phyloP scores from a whole-genome alignment of 345 rosid species.

The Populus tremula region DNA sequence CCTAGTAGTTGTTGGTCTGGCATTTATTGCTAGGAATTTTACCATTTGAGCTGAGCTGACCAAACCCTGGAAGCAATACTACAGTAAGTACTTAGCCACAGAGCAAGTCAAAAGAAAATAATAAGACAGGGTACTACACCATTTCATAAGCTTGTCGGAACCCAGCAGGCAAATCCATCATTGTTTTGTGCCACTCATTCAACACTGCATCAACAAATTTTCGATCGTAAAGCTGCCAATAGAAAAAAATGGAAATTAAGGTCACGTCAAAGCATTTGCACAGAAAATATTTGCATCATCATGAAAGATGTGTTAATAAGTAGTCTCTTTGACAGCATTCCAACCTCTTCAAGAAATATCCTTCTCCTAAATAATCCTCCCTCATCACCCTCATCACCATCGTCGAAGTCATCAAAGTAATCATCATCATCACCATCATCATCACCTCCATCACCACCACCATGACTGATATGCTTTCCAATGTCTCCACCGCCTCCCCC shows the following conservation, averaged over 20 bases:
- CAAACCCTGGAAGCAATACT: slow-evolving; percentile 65
- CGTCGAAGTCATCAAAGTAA: slow-evolving; percentile 90
- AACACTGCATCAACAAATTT: slow-evolving; percentile 90
- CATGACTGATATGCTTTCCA: slow-evolving; percentile 77
- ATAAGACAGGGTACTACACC: slow-evolving; percentile 35
- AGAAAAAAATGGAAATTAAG: slow-evolving; percentile 14
- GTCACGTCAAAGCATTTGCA: slow-evolving; percentile 1
- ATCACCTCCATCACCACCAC: slow-evolving; percentile 97
- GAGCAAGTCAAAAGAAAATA: slow-evolving; percentile 9
- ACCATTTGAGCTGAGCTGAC: slow-evolving; percentile 98
- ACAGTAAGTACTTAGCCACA: slow-evolving; percentile 20
- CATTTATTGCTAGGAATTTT: slow-evolving; percentile 80
- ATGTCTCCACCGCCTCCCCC: slow-evolving; percentile 95
- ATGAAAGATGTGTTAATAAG: neutral
- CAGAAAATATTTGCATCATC: neutral
- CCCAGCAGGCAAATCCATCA: slow-evolving; percentile 96
- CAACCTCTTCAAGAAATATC: slow-evolving; percentile 82
- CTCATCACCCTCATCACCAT: slow-evolving; percentile 83
- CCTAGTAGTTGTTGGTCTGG: slow-evolving; percentile 87
- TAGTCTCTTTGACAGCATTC: slow-evolving; percentile 2
- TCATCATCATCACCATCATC: slow-evolving; percentile 95
- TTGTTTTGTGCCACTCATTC: slow-evolving; percentile 94
- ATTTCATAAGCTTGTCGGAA: slow-evolving; percentile 96
- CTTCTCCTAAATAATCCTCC: slow-evolving; percentile 86
- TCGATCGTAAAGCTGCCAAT: slow-evolving; percentile 73